These are phyloP conservation scores for Pelargonium exstipulatum DNA, from an alignment of 441 rosid species.

Conservation along the genomic window DNA sequence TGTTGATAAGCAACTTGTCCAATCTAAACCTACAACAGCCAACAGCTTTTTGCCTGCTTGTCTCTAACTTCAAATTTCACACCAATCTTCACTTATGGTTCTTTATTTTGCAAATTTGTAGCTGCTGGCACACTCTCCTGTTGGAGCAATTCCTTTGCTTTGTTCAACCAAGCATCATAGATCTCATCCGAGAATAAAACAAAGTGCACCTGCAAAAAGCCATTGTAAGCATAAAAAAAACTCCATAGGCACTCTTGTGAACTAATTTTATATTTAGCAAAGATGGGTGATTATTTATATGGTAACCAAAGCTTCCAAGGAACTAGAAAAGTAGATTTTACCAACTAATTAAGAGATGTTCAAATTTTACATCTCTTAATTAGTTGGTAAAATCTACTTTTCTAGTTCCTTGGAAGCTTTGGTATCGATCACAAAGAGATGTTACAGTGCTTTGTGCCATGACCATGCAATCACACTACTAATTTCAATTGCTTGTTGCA, in stretches of 20 bases:
- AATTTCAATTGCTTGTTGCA: too few relatives aligned
- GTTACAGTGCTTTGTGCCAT: not conserved
- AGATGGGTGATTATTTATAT: not conserved
- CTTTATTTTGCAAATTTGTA: too few relatives aligned
- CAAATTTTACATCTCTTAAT: too few relatives aligned
- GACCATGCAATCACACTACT: not conserved
- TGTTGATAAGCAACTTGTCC: too few relatives aligned
- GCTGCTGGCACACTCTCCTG: constrained; percentile 15
- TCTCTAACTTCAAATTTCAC: too few relatives aligned
- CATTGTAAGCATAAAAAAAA: not conserved
- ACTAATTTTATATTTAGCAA: not conserved
- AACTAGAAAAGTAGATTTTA: not conserved
- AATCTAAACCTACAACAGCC: too few relatives aligned
- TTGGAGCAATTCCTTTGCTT: constrained; percentile 58
- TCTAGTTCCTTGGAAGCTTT: too few relatives aligned
- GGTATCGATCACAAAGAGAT: too few relatives aligned
- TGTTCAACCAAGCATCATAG: constrained; percentile 50
- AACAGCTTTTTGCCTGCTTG: too few relatives aligned
- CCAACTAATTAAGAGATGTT: not conserved
- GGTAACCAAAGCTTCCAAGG: not conserved
- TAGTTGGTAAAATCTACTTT: too few relatives aligned
- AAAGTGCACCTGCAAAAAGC: constrained; percentile 57
- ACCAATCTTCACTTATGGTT: too few relatives aligned
- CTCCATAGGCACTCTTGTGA: not conserved
- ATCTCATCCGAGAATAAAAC: constrained; percentile 58